phyloP scores from a whole-genome alignment of 1,139 yeast genomes.

The Sugiyamaella pinicola region DNA sequence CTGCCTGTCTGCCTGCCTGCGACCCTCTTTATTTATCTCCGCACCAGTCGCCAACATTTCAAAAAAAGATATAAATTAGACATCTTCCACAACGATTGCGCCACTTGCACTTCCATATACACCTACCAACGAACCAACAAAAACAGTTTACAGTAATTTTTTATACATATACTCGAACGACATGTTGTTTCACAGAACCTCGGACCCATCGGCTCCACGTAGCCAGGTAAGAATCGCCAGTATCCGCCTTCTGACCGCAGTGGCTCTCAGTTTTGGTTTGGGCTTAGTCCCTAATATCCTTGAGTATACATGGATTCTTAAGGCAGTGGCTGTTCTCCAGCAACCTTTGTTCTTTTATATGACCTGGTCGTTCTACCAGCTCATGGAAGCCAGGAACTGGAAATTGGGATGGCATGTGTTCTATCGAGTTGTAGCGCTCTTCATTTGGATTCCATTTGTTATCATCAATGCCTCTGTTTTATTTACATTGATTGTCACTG shows the following conservation, averaged over 20 bases:
- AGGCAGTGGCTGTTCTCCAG: slow-evolving; percentile 2
- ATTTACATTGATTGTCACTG: slow-evolving; percentile 10
- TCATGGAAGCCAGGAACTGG: slow-evolving; percentile 14
- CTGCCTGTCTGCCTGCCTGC: too few relatives aligned
- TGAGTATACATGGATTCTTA: background rate
- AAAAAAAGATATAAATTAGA: too few relatives aligned
- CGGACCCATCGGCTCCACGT: background rate
- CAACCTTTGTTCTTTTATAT: slow-evolving; percentile 11
- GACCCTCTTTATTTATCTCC: too few relatives aligned
- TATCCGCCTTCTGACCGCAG: background rate
- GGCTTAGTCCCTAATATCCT: background rate
- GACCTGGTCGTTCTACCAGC: slow-evolving; percentile 6
- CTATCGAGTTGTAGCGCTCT: slow-evolving; percentile 3
- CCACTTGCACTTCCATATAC: too few relatives aligned
- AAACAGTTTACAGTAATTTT: too few relatives aligned
- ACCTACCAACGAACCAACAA: too few relatives aligned
- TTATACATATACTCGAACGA: too few relatives aligned
- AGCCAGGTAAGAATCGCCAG: background rate
- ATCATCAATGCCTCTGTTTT: slow-evolving; percentile 9
- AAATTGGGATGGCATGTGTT: slow-evolving; percentile 14
- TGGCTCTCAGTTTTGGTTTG: background rate
- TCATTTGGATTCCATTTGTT: slow-evolving; percentile 15
- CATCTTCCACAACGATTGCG: too few relatives aligned
- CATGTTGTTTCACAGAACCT: background rate
- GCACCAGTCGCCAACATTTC: too few relatives aligned